A percentile compares a stretch with the other conserved stretches of the same genome.
Evolutionary conservation across 2,329 filamentous ascomycete species (phyloP).

Genomic region (Colletotrichum chlorophyti): DNA sequence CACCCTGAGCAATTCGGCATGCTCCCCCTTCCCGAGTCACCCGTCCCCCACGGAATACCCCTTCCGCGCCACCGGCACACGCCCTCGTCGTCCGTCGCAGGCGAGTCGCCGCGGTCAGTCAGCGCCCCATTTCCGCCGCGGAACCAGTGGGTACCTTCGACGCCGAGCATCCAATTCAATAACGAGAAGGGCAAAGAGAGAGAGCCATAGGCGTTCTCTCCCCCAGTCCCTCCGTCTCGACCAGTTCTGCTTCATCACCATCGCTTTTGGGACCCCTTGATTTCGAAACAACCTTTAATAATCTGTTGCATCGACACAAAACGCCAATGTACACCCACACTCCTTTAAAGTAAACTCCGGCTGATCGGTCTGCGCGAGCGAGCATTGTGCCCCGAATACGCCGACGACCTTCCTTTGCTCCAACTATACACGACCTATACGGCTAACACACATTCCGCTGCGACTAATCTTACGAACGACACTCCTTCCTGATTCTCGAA

Average conservation of each 20-base stretch:
- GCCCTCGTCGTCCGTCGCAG: conserved; percentile 31
- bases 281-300: conserved; percentile 33
- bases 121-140: conserved; percentile 28
- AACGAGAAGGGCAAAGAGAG: conserved; percentile 29
- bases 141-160: conserved; percentile 8
- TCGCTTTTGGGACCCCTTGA: conserved; percentile 28
- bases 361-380: conserved; percentile 34
- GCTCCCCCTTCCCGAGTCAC: conserved; percentile 54
- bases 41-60: conserved; percentile 42
- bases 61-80: conserved; percentile 44
- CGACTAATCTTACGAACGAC: conserved; percentile 25
- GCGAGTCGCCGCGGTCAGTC: conserved; percentile 38
- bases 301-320: conserved; percentile 38
- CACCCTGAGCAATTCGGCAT: conserved; percentile 49
- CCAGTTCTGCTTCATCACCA: conserved; percentile 30
- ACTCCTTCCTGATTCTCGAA: conserved; percentile 42
- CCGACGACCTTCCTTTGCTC: conserved; percentile 47
- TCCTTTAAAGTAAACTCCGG: conserved; percentile 37
- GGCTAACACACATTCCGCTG: background rate
- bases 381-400: conserved; percentile 2
- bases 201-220: conserved; percentile 43
- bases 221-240: conserved; percentile 35
- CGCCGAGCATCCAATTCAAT: conserved; percentile 14
- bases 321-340: conserved; percentile 43
- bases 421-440: conserved; percentile 16